phyloP scores from a whole-genome alignment of 2,329 filamentous ascomycete species.

The Alternaria arborescens region DNA sequence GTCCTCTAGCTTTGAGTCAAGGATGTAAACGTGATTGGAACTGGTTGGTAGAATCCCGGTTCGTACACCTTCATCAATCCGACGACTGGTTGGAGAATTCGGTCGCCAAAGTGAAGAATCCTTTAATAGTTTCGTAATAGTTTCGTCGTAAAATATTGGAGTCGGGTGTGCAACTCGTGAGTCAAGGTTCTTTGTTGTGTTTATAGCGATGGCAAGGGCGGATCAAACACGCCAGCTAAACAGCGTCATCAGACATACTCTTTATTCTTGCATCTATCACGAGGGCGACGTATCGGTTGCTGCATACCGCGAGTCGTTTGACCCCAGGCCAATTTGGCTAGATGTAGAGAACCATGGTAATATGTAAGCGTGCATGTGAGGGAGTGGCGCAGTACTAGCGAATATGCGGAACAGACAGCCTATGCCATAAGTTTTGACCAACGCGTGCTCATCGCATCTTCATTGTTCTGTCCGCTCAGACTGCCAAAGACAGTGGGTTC shows the following conservation, averaged over 20 bases:
- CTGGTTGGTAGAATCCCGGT: not conserved
- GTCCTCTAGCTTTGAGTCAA: not conserved
- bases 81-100: not conserved
- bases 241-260: not conserved
- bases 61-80: not conserved
- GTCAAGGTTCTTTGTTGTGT: conserved; percentile 2
- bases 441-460: not conserved
- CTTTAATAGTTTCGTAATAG: not conserved
- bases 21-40: not conserved
- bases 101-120: not conserved
- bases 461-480: not conserved
- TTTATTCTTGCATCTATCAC: not conserved
- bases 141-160: not conserved
- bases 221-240: not conserved
- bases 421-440: not conserved
- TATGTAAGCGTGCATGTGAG: not conserved
- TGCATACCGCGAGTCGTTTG: not conserved
- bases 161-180: not conserved
- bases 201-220: conserved; percentile 5
- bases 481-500: not conserved
- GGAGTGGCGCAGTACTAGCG: not conserved
- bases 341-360: not conserved
- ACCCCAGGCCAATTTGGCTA: not conserved
- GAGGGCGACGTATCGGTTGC: not conserved
- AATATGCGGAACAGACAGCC: not conserved